These are phyloP conservation scores for Yarrowia bubula DNA, from an alignment of 805 yeast species.

Conservation along the genomic window DNA sequence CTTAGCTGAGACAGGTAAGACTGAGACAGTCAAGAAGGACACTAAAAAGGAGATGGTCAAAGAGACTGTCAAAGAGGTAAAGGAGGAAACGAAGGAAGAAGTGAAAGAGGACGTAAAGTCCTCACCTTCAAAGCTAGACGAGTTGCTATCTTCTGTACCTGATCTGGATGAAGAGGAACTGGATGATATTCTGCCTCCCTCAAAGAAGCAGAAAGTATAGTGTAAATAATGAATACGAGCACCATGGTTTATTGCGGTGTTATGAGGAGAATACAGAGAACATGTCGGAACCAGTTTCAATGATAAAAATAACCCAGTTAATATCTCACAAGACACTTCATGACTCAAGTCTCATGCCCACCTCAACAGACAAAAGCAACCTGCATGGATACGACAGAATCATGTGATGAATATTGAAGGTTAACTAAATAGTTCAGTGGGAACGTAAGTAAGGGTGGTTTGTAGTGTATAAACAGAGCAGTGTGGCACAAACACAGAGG, in stretches of 20 bases:
- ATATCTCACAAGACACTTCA: not conserved
- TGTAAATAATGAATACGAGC: not conserved
- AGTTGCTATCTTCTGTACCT: not conserved
- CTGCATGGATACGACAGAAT: constrained; percentile 1
- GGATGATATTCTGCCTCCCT: constrained; percentile 14
- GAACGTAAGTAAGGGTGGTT: not conserved
- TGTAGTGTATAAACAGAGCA: no score
- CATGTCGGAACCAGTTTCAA: no score
- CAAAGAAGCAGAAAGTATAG: constrained; percentile 5
- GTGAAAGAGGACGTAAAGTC: not conserved
- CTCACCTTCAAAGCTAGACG: not conserved
- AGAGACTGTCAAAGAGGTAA: not conserved
- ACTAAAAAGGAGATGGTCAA: not conserved
- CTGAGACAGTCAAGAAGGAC: not conserved
- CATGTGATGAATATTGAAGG: no score
- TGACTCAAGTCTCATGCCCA: no score
- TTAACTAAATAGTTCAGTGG: no score
- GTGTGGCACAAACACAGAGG: no score
- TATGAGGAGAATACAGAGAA: no score
- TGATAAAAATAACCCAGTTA: not conserved
- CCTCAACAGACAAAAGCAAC: not conserved
- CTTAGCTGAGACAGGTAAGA: constrained; percentile 33
- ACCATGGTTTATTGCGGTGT: not conserved
- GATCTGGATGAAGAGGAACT: constrained; percentile 20
- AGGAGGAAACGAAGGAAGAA: not conserved